Evolutionary conservation across 495 filamentous ascomycete genomes (phyloP).

Genomic region (Xylaria bambusicola): DNA sequence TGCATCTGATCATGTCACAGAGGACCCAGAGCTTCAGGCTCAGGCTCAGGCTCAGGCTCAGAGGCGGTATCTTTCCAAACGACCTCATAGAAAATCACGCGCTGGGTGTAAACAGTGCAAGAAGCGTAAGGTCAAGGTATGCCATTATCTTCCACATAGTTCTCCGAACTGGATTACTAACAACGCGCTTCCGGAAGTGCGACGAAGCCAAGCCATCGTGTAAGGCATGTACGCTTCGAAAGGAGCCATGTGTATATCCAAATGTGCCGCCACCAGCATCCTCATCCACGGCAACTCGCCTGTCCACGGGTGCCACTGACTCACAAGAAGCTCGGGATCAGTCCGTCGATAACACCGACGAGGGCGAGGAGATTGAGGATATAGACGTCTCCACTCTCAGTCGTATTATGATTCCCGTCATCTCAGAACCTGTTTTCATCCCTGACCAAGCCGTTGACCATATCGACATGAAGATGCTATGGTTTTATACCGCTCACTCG

Average conservation of each 20-base stretch:
- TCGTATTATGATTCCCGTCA: slow-evolving; percentile 18
- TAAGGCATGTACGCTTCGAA: slow-evolving; percentile 45
- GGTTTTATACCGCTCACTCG: slow-evolving; percentile 42
- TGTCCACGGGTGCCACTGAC: not conserved
- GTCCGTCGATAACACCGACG: not conserved
- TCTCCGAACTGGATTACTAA: not conserved
- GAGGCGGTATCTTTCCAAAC: slow-evolving; percentile 48
- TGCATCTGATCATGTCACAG: not conserved
- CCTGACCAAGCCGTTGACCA: slow-evolving; percentile 28
- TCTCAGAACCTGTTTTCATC: slow-evolving; percentile 41
- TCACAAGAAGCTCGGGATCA: slow-evolving; percentile 13
- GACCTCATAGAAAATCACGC: slow-evolving; percentile 55
- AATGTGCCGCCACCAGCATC: slow-evolving; percentile 7
- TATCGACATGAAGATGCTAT: slow-evolving; percentile 44
- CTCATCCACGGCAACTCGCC: slow-evolving; percentile 18
- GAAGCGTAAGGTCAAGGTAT: slow-evolving; percentile 48
- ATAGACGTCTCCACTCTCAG: not conserved
- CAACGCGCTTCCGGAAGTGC: slow-evolving; percentile 35
- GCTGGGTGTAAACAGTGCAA: slow-evolving; percentile 51
- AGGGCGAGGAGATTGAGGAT: slow-evolving; percentile 9
- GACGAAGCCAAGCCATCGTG: slow-evolving; percentile 53
- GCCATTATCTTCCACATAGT: slow-evolving; percentile 13
- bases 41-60: too few relatives aligned
- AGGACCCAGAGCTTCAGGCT: not conserved
- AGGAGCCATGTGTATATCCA: slow-evolving; percentile 46